phyloP scores from a whole-genome alignment of 2,329 filamentous ascomycete genomes.

The Aspergillus udagawae region DNA sequence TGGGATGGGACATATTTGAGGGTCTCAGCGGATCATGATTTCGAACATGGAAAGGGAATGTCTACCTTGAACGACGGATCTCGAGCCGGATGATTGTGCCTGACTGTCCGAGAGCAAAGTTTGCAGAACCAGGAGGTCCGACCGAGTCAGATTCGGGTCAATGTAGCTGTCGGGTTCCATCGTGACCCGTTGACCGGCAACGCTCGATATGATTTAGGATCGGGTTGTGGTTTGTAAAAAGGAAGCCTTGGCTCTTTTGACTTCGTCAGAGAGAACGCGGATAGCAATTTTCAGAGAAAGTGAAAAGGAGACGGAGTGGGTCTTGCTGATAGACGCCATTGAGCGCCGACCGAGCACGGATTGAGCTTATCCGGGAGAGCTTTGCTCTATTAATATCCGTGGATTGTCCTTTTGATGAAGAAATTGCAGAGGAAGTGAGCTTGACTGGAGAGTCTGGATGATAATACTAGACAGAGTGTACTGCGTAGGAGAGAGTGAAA shows the following conservation, averaged over 20 bases:
- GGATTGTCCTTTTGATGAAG: too few relatives aligned
- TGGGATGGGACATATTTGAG: conserved; percentile 26
- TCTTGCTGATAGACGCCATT: neutral
- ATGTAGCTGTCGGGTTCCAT: conserved; percentile 30
- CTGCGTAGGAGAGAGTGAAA: too few relatives aligned
- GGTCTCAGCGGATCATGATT: neutral
- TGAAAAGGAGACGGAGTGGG: neutral
- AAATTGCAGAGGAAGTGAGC: too few relatives aligned
- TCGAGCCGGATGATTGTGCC: conserved; percentile 5
- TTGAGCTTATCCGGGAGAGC: too few relatives aligned
- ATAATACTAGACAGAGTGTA: too few relatives aligned
- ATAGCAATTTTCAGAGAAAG: neutral
- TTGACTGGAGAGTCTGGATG: too few relatives aligned
- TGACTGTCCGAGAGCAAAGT: conserved; percentile 33
- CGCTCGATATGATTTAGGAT: neutral
- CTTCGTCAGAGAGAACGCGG: neutral
- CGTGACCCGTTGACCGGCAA: neutral
- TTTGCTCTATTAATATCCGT: too few relatives aligned
- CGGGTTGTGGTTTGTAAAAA: neutral
- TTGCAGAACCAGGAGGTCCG: conserved; percentile 38
- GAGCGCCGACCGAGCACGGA: too few relatives aligned
- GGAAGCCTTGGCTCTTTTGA: neutral
- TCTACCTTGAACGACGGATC: neutral
- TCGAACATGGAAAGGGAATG: neutral
- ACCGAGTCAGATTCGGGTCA: conserved; percentile 33